phyloP scores from a whole-genome alignment of 2,329 filamentous ascomycete genomes.

The Aspergillus fructus region DNA sequence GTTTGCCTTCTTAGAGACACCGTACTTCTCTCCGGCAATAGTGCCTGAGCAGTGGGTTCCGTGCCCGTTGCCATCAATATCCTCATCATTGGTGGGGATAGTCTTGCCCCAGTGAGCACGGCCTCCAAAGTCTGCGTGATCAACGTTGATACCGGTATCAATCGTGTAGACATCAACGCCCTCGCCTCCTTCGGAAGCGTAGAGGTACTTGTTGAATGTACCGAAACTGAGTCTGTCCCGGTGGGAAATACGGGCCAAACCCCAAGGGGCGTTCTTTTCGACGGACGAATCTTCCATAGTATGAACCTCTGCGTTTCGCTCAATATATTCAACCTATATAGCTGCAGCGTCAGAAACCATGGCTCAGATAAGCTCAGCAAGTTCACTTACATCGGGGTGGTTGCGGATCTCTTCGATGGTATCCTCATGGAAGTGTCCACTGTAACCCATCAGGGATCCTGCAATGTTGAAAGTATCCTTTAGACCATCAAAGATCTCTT shows the following conservation, averaged over 20 bases:
- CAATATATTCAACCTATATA: constrained; percentile 86
- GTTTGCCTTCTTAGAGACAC: constrained; percentile 98
- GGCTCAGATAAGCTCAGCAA: background rate
- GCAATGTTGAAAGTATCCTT: constrained; percentile 97
- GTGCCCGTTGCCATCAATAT: constrained; percentile 95
- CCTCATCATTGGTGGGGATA: constrained; percentile 78
- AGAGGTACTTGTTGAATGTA: constrained; percentile 98
- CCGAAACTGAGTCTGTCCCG: constrained; percentile 82
- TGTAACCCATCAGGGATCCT: constrained; percentile 80
- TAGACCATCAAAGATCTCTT: constrained; percentile 72
- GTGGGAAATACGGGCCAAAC: constrained; percentile 96
- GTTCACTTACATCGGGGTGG: constrained; percentile 87
- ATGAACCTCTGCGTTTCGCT: constrained; percentile 90
- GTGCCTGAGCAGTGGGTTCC: constrained; percentile 99
- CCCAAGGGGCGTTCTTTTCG: constrained; percentile 97
- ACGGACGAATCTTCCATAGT: constrained; percentile 64
- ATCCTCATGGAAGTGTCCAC: constrained; percentile 91
- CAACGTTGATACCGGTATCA: constrained; percentile 90
- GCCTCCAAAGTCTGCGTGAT: constrained; percentile 96
- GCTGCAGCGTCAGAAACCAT: background rate
- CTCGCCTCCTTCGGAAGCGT: constrained; percentile 83
- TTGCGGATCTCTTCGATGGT: constrained; percentile 91
- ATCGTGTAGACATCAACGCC: constrained; percentile 99
- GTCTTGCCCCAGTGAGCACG: constrained; percentile 97
- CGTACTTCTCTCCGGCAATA: constrained; percentile 96